A percentile compares a stretch with the other conserved stretches of the same genome.
Evolutionary conservation across 108 stramenopile genomes (phyloP).

Genomic region (Cylindrotheca closterium): DNA sequence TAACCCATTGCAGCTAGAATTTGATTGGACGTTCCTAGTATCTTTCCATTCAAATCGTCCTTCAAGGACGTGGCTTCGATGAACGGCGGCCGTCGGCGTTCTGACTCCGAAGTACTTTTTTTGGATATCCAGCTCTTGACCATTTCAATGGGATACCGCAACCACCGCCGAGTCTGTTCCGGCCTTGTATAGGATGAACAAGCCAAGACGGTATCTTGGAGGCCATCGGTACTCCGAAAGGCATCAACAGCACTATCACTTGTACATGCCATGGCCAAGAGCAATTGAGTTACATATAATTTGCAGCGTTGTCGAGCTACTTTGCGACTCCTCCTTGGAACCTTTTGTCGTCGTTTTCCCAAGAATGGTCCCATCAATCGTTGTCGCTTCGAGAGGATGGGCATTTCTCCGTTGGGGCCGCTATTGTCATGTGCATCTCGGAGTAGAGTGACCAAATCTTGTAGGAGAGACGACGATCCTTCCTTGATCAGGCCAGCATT

Average conservation of each 20-base stretch:
- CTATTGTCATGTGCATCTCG: slow-evolving; percentile 54
- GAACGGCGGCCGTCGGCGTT: slow-evolving; percentile 30
- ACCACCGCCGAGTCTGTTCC: slow-evolving; percentile 47
- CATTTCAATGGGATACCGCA: slow-evolving; percentile 51
- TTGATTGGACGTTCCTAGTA: slow-evolving; percentile 76
- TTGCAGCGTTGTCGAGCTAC: slow-evolving; percentile 64
- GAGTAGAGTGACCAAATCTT: slow-evolving; percentile 63
- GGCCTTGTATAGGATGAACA: slow-evolving; percentile 60
- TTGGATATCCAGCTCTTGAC: slow-evolving; percentile 23
- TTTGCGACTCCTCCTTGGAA: slow-evolving; percentile 3
- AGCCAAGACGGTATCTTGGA: slow-evolving; percentile 58
- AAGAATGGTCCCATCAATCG: background rate
- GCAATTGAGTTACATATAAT: slow-evolving; percentile 72
- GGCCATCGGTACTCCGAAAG: slow-evolving; percentile 61
- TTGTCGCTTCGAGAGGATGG: background rate
- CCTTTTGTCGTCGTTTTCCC: background rate
- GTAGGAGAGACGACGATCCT: slow-evolving; percentile 16
- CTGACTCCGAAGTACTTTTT: background rate
- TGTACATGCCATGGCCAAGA: slow-evolving; percentile 73
- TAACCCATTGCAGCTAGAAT: slow-evolving; percentile 79
- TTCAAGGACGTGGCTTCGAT: slow-evolving; percentile 37
- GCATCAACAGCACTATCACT: slow-evolving; percentile 74
- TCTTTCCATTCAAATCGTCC: slow-evolving; percentile 43
- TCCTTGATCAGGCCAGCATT: slow-evolving; percentile 38
- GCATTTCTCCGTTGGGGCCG: no score